Conservation (phyloP, 805 yeast genomes). For the Saccharomyces mikatae region DNA sequence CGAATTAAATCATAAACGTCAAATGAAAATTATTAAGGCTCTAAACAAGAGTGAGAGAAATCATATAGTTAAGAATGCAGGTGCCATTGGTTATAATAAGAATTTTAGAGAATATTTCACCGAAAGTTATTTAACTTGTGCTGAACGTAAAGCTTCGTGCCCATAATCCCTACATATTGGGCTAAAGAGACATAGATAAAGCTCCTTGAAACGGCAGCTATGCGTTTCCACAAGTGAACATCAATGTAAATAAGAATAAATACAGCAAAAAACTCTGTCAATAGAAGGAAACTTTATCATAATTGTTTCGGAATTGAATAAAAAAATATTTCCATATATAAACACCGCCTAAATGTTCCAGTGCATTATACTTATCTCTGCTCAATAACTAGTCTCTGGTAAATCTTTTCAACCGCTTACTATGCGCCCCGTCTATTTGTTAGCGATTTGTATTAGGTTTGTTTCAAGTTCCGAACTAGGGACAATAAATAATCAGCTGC, state of each 20-base stretch:
- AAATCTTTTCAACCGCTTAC: background rate
- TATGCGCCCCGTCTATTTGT: background rate
- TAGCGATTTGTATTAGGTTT: background rate
- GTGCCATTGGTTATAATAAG: background rate
- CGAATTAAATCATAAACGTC: background rate
- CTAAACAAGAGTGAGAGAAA: background rate
- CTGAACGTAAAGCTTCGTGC: background rate
- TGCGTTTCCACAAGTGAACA: background rate
- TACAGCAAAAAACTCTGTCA: background rate
- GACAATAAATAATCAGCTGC: background rate
- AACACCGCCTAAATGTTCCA: background rate
- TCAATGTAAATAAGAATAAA: background rate
- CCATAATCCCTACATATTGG: background rate
- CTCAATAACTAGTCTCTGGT: background rate
- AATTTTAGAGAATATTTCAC: background rate
- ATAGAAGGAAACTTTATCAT: background rate
- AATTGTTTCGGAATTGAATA: background rate
- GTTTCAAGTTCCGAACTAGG: background rate
- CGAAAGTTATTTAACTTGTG: background rate
- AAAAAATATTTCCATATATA: background rate
- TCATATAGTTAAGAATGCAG: background rate
- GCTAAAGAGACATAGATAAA: background rate
- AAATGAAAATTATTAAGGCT: background rate
- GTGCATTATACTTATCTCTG: background rate
- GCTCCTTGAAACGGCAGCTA: background rate